Base-by-base conservation (phyloP, 805 yeast species). In the Starmerella powellii region DNA sequence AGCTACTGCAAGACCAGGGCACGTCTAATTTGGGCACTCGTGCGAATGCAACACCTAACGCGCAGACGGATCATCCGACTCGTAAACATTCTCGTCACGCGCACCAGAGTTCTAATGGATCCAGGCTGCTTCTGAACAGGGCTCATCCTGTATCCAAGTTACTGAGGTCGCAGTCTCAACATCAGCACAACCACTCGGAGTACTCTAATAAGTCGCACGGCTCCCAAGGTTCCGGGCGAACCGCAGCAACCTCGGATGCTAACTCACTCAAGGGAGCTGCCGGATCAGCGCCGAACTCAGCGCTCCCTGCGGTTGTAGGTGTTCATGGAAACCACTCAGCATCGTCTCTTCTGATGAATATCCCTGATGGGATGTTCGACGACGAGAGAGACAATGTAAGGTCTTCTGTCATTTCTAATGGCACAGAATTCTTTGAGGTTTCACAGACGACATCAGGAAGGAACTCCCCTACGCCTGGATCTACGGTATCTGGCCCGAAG, bases 301-400 rank as follows among this genome's bases (percentile, higher is more conserved):
- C 35, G 2, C 19, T 37, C 5, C 31, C 23, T 29, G 46, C 46
- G 5, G 39, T 31, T 8, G 40, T 40, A 1, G 44, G 46, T 1
- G 28, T 31, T 8, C 44, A 42, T 24, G 15, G 29, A 2, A 42
- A 40, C 23, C 27, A 21, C n/a, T 46, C 50, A 2, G 36, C 47
- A 6, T 31, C 45, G 4, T 46, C 50, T 2, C 24, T 46, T n/a
- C 37, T 46, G 13, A 38, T 46, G 16, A 40, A 42, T 10, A 23
- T 46, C 8, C 46, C 49, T 1, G 29, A 26, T 2, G 31, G 17
- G 5, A 26, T 38, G 15, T 37, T 34, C 8, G 37, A 34, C 12
- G 8, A 17, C 12, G 42, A 39, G 4, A 20, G 23, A 6, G 18
- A 24, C n/a, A 11, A n/a, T 10, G 26, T 23, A 6, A 23, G 26